Evolutionary conservation across 192 early-diverging fungal genomes (phyloP).

Genomic region (Coemansia sp.): DNA sequence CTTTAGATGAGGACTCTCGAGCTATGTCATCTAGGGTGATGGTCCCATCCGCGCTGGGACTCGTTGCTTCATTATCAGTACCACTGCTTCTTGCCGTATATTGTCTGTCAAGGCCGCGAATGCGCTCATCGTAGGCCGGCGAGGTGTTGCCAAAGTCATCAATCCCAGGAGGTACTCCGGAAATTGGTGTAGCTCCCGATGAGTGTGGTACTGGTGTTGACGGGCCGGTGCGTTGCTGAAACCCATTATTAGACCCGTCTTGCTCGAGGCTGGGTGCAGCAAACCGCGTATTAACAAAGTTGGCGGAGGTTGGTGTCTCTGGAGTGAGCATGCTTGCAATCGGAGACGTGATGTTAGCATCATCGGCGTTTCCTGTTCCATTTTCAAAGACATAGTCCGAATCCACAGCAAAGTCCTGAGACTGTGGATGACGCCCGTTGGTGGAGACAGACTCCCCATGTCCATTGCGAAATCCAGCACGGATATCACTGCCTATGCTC

Average conservation of each 20-base stretch:
- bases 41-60: conserved; percentile 25
- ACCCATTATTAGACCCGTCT: not conserved
- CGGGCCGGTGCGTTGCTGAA: not conserved
- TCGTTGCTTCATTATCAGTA: conserved; percentile 17
- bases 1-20: conserved; percentile 8
- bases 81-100: conserved; percentile 7
- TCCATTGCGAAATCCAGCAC: not conserved
- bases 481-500: not conserved
- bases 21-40: conserved; percentile 39
- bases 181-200: not conserved
- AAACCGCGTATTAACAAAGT: conserved; percentile 14
- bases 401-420: not conserved
- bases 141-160: conserved; percentile 7
- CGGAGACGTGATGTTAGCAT: not conserved
- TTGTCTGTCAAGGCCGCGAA: not conserved
- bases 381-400: not conserved
- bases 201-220: not conserved
- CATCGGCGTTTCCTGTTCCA: not conserved
- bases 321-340: conserved; percentile 34
- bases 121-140: not conserved
- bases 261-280: not conserved
- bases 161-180: not conserved
- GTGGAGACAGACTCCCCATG: not conserved
- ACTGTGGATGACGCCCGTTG: not conserved
- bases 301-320: conserved; percentile 21